Evolutionary conservation across 441 rosid genomes (phyloP), one percentile per base, ranked within the genome.

Genomic region (Gossypium aridum): DNA sequence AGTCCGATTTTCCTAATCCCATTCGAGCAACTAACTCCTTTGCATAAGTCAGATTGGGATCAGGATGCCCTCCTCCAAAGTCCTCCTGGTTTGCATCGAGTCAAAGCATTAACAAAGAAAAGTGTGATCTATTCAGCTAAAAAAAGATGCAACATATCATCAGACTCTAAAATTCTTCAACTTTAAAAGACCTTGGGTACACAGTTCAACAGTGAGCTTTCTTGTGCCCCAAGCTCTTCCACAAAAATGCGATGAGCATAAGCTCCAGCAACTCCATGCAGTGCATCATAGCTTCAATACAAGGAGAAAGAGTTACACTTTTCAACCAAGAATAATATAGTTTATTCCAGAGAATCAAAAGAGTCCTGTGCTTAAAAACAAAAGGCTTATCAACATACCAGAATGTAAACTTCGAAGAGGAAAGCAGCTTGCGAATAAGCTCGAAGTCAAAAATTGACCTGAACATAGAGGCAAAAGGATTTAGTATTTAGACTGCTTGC

Each of bases 21-120:
- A 96, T 91, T 23, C 93, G 89, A 80, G 83, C 91, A 78, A 93
- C 99, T 84, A 96, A 85, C 83, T 91, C 98, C 86, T 93, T 93
- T 64, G 98, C 99, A 78, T 96, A 96, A 55, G 99, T 96, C 80
- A 93, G 83, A 86, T 96, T 96, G 51, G 99, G 99, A 88, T 96
- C 99, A 0, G 99, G 98, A 82, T 96, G 99, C 7, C 99, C 97
- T 76, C 98, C 97, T 47, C 99, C 99, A 84, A 96, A 96, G 87
- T 93, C 99, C 82, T 96, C 99, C 99, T 93, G 86, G 69, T 65
- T 55, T 43, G 55, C 74, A 76, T 68, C 2, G 26, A 57, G 31
- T 26, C 74, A 82, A 73, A 34, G 63, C 49, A 63, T 23, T 57
- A 70, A 17, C 19, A 75, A 20, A 49, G 13, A 69, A 16, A 63